phyloP scores from a whole-genome alignment of 2,329 filamentous ascomycete genomes.

The Ceratocystis diversiconidia region DNA sequence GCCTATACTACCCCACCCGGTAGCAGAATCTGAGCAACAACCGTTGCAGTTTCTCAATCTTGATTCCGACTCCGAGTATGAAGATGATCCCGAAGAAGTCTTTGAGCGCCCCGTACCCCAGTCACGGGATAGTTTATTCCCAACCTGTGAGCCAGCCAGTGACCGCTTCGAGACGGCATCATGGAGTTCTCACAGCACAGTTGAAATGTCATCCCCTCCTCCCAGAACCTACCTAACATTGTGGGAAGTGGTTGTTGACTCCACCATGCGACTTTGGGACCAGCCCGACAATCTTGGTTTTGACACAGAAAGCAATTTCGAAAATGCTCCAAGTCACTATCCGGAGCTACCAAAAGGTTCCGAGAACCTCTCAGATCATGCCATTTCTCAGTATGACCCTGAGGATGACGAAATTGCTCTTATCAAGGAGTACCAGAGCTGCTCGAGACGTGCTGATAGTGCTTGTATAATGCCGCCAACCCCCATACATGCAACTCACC shows the following conservation, averaged over 20 bases:
- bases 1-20: neutral
- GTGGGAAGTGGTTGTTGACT: slow-evolving; percentile 9
- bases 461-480: slow-evolving; percentile 5
- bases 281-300: slow-evolving; percentile 8
- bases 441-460: neutral
- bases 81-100: neutral
- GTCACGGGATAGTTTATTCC: neutral
- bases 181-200: neutral
- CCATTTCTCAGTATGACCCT: neutral
- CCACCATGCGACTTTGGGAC: slow-evolving; percentile 10
- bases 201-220: neutral
- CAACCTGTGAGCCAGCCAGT: neutral
- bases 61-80: neutral
- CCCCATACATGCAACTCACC: neutral
- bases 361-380: neutral
- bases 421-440: slow-evolving; percentile 1
- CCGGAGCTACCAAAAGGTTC: neutral
- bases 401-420: neutral
- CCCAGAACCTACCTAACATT: slow-evolving; percentile 8
- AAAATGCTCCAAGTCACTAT: neutral
- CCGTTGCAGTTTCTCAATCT: neutral
- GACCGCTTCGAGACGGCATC: neutral
- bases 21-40: neutral
- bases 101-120: neutral
- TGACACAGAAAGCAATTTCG: neutral